Base-by-base conservation (phyloP, 495 filamentous ascomycete species). In the Penicillium mononematosum region DNA sequence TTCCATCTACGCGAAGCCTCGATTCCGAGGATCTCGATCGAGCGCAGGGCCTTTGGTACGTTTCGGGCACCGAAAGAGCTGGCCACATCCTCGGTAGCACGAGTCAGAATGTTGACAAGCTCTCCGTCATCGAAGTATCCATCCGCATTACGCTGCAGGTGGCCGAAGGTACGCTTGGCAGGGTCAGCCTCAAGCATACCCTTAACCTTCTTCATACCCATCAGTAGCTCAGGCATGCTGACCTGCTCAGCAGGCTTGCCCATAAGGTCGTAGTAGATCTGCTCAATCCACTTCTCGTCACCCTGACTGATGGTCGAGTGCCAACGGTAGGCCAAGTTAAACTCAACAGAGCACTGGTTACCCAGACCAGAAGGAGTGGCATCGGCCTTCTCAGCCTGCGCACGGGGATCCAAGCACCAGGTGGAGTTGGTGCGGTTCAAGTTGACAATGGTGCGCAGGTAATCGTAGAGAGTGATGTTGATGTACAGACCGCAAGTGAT, bases 401-500 rank as follows among this genome's bases (percentile, higher is more conserved):
- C 74, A 45, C 76, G 70, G 42, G 76, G 76, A 53, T 79, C 76
- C 46, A 95, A 76, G 22, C 86, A 90, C 89, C 90, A 95, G 4
- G 84, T 88, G 12, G 86, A 87, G 63, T 87, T 83, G 49, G 80
- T 82, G 39, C 88, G 80, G 72, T 93, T 93, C 55, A 92, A 69
- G 67, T 92, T 92, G 70, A 94, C 78, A 60, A 95, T 92, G 19
- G 88, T 91, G 25, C 90, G 85, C 38, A 95, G 81, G 66, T 95
- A 95, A 64, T 95, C 90, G 55, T 88, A 80, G 32, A 94, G 75
- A 7, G 89, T 85, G 61, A 91, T 88, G 76, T 94, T 92, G 66
- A 91, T 89, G 69, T 92, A 94, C 7, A 93, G 76, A 50, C 90
- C 89, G 36, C 88, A 91, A 3, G 88, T 91, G 58, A 92, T 79